Percentiles rank a stretch among this genome's conserved stretches.
Conservation (phyloP, 73 alveolate species). For the Paramecium primaurelia region DNA sequence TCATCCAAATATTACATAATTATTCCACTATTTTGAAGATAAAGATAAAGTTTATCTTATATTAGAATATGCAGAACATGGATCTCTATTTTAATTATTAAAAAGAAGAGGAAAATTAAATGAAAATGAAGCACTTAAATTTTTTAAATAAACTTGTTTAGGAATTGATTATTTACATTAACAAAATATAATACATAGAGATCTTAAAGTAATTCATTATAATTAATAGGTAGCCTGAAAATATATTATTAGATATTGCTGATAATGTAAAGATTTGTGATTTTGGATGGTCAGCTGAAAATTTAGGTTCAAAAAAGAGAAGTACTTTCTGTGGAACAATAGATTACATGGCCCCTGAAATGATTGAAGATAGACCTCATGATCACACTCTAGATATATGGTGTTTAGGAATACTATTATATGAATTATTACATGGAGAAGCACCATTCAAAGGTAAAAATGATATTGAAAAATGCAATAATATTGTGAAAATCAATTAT, state of each 20-base stretch:
- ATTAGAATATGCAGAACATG: slow-evolving; percentile 76
- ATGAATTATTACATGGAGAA: slow-evolving; percentile 88
- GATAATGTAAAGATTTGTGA: slow-evolving; percentile 89
- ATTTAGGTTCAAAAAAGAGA: slow-evolving; percentile 63
- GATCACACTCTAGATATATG: slow-evolving; percentile 89
- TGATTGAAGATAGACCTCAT: slow-evolving; percentile 79
- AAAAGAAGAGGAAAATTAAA: slow-evolving; percentile 46
- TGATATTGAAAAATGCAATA: slow-evolving; percentile 61
- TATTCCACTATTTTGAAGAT: slow-evolving; percentile 88
- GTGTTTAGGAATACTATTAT: slow-evolving; percentile 90
- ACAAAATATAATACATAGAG: slow-evolving; percentile 65
- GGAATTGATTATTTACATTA: slow-evolving; percentile 65
- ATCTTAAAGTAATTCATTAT: slow-evolving; percentile 34
- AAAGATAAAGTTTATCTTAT: slow-evolving; percentile 79
- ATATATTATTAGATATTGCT: slow-evolving; percentile 67
- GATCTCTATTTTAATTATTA: slow-evolving; percentile 53
- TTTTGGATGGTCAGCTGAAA: slow-evolving; percentile 87
- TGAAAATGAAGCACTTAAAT: slow-evolving; percentile 59
- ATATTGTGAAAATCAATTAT: slow-evolving; percentile 67
- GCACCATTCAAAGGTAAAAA: slow-evolving; percentile 78
- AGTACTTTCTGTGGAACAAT: slow-evolving; percentile 81
- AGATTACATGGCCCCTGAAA: slow-evolving; percentile 92
- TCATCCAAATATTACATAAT: slow-evolving; percentile 86
- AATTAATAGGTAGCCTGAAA: slow-evolving; percentile 72
- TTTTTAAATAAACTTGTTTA: slow-evolving; percentile 62